Evolutionary conservation across 2,329 filamentous ascomycete genomes (phyloP).

Genomic region (Trichoderma koningiopsis): DNA sequence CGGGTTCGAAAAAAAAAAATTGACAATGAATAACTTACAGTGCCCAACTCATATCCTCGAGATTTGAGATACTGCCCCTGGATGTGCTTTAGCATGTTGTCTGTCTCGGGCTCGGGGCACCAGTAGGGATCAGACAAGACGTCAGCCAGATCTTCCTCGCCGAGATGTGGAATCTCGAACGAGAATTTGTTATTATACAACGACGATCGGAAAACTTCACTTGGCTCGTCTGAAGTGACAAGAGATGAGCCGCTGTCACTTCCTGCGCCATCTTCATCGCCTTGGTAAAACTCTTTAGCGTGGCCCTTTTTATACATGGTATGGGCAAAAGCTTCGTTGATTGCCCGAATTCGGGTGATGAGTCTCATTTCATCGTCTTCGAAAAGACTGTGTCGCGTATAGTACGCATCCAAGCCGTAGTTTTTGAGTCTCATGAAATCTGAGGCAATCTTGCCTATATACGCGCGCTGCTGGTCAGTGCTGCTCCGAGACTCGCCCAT

Average conservation of each 20-base stretch:
- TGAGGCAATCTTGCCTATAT: conserved; percentile 39
- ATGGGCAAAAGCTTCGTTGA: conserved; percentile 42
- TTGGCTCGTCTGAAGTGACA: not conserved
- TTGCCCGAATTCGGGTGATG: conserved; percentile 42
- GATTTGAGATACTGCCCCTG: conserved; percentile 43
- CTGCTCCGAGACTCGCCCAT: conserved; percentile 39
- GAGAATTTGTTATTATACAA: not conserved
- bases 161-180: conserved; percentile 1
- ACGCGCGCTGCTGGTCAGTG: conserved; percentile 39
- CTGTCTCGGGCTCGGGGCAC: conserved; percentile 23
- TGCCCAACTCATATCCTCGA: conserved; percentile 59
- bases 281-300: conserved; percentile 1
- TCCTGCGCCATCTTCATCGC: not conserved
- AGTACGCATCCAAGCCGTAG: conserved; percentile 41
- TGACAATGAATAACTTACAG: conserved; percentile 35
- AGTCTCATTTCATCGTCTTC: conserved; percentile 36
- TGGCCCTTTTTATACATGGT: conserved; percentile 35
- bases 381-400: conserved; percentile 39
- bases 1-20: too few species aligned
- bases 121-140: conserved; percentile 29
- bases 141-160: not conserved
- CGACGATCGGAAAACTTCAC: not conserved
- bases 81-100: conserved; percentile 42
- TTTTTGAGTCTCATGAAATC: conserved; percentile 35
- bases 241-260: not conserved